Base-by-base conservation (phyloP, 2,329 filamentous ascomycete genomes). In the Aspergillus proliferans region DNA sequence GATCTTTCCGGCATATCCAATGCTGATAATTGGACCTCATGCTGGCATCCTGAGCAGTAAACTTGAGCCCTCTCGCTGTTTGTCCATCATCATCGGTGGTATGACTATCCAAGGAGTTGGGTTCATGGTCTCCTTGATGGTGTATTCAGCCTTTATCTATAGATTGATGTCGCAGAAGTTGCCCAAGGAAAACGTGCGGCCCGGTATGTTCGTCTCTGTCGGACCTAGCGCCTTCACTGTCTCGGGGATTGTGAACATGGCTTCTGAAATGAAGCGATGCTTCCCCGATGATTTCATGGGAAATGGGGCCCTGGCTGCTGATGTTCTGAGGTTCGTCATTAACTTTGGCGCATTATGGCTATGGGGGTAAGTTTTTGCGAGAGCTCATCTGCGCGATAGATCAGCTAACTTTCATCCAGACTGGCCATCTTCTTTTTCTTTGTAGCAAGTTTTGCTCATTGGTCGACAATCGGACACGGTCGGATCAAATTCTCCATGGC, bases 121-220 rank as follows among this genome's bases (percentile, higher is more conserved):
- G 1, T 84, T 84, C 59, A 65, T 84, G 55, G 77, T 85, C 40
- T 79, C 78, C 0, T 78, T 92, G 50, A 91, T 91, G 84, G 87
- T 94, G 22, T 90, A 89, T 53, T 82, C 86, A 1, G 86, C 88
- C 45, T 93, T 91, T 63, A 81, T 94, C 45, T 93, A 93, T 64
- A 82, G 88, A 26, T 77, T 94, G 24, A 93, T 93, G 88, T 92
- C 88, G 0, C 86, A 92, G 61, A 93, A 93, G 60, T 75, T 94
- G 0, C 88, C 88, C 0, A 78, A 81, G 47, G 88, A 92, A 61
- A 83, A 79, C 39, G 78, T 88, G 18, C 80, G 88, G 9, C 88
- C 88, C 0, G 88, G 86, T 59, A 89, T 94, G 83, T 93, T 93
- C 64, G 88, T 93, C 52, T 86, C 82, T 1, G 86, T 93, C 24